Evolutionary conservation across 2,329 filamentous ascomycete genomes (phyloP).

Genomic region (Aspergillaceae sp.): DNA sequence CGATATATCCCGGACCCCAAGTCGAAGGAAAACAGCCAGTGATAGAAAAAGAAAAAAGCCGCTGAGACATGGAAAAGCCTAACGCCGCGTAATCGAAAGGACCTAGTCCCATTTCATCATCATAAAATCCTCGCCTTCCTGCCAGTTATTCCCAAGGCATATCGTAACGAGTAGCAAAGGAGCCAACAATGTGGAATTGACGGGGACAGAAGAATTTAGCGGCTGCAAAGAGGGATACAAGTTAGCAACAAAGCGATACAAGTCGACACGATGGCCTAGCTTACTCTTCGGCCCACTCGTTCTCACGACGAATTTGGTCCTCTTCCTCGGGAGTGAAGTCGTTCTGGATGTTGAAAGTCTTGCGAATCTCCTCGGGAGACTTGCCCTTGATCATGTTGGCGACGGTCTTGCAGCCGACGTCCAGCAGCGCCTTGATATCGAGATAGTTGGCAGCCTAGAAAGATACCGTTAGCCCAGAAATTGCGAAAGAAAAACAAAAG

Average conservation of each 20-base stretch:
- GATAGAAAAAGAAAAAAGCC: constrained; percentile 4
- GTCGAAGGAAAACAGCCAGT: neutral
- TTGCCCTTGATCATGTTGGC: constrained; percentile 99
- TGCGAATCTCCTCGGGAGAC: constrained; percentile 96
- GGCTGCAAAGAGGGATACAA: constrained; percentile 21
- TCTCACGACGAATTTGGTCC: constrained; percentile 89
- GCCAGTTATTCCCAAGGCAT: neutral
- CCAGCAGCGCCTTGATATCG: constrained; percentile 95
- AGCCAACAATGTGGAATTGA: neutral
- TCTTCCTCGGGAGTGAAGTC: constrained; percentile 99
- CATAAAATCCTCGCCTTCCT: neutral
- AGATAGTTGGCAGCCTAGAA: constrained; percentile 89
- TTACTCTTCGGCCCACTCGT: constrained; percentile 81
- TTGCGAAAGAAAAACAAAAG: neutral
- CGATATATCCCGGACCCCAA: neutral
- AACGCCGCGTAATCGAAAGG: constrained; percentile 15
- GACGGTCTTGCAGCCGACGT: constrained; percentile 98
- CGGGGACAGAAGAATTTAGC: constrained; percentile 39
- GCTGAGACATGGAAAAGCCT: constrained; percentile 10
- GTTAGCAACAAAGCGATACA: constrained; percentile 4
- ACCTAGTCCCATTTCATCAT: constrained; percentile 2
- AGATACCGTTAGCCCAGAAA: constrained; percentile 1
- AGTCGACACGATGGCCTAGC: constrained; percentile 11
- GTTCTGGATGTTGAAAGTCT: constrained; percentile 99
- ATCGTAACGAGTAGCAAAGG: neutral